These are phyloP conservation scores for Dactylella cylindrospora DNA, from an alignment of 2,329 filamentous ascomycete species.

Conservation along the genomic window DNA sequence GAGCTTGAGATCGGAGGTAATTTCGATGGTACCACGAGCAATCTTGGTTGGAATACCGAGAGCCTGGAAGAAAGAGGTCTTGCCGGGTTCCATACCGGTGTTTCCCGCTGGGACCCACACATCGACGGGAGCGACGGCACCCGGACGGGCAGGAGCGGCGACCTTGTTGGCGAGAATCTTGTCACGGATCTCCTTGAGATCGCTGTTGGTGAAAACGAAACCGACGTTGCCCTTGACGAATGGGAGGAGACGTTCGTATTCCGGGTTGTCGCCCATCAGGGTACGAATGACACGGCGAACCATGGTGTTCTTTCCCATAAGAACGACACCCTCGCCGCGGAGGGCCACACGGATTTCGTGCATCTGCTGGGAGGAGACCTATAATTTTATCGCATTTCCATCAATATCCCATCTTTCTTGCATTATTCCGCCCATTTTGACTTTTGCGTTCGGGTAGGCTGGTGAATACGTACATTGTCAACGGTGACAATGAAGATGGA, in stretches of 20 bases:
- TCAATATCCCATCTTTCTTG: constrained; percentile 12
- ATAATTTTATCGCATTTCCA: constrained; percentile 7
- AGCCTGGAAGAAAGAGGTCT: constrained; percentile 99
- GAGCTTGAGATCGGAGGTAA: constrained; percentile 95
- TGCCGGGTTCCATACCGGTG: constrained; percentile 99
- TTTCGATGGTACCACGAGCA: constrained; percentile 99
- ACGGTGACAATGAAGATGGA: constrained; percentile 96
- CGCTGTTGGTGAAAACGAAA: constrained; percentile 98
- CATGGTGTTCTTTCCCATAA: constrained; percentile 99
- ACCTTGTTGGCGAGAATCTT: constrained; percentile 97
- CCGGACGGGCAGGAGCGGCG: constrained; percentile 94
- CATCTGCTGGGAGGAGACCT: constrained; percentile 93
- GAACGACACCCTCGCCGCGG: constrained; percentile 86
- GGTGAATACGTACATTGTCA: constrained; percentile 77
- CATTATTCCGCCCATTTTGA: neutral
- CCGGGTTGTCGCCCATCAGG: constrained; percentile 84
- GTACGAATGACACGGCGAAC: constrained; percentile 97
- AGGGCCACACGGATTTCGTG: constrained; percentile 97
- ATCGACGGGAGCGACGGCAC: constrained; percentile 89
- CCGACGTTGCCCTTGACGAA: constrained; percentile 97
- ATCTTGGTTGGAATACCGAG: constrained; percentile 99
- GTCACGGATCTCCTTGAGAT: constrained; percentile 88
- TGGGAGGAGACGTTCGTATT: constrained; percentile 97
- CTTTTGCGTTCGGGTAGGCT: neutral
- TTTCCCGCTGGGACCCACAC: constrained; percentile 97